These are phyloP conservation scores for Nakataea oryzae DNA, from an alignment of 2,329 filamentous ascomycete species.

Conservation along the genomic window DNA sequence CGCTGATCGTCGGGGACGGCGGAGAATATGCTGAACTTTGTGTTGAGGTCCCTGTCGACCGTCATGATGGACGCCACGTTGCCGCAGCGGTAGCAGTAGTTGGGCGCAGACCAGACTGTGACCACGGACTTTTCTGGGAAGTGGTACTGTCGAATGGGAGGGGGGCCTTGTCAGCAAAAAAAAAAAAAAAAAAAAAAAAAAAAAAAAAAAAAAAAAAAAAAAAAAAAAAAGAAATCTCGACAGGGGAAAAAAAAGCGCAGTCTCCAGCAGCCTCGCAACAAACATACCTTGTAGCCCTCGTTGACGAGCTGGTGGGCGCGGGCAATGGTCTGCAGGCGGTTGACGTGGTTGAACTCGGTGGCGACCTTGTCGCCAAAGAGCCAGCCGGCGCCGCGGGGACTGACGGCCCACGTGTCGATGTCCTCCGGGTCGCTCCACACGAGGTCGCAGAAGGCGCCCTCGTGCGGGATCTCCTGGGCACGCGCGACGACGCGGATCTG, in stretches of 20 bases:
- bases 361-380: constrained; percentile 97
- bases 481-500: constrained; percentile 98
- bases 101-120: constrained; percentile 96
- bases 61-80: constrained; percentile 97
- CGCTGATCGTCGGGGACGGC: constrained; percentile 80
- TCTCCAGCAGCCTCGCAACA: neutral
- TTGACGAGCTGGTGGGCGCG: constrained; percentile 98
- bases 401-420: constrained; percentile 91
- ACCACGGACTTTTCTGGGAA: constrained; percentile 93
- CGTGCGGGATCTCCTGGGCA: constrained; percentile 95
- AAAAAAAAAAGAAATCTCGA: neutral
- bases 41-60: constrained; percentile 72
- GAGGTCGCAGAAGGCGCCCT: constrained; percentile 95
- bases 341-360: constrained; percentile 94
- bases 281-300: constrained; percentile 82
- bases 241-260: neutral
- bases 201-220: neutral
- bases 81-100: constrained; percentile 90
- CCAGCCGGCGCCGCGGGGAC: constrained; percentile 91
- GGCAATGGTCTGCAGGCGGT: constrained; percentile 89
- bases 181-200: neutral
- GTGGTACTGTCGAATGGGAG: constrained; percentile 53
- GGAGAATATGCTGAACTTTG: constrained; percentile 86
- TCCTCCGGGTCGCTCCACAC: constrained; percentile 99
- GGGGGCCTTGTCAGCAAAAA: constrained; percentile 10